phyloP scores from a whole-genome alignment of 306 rosid species.

The Begonia fuchsioides region DNA sequence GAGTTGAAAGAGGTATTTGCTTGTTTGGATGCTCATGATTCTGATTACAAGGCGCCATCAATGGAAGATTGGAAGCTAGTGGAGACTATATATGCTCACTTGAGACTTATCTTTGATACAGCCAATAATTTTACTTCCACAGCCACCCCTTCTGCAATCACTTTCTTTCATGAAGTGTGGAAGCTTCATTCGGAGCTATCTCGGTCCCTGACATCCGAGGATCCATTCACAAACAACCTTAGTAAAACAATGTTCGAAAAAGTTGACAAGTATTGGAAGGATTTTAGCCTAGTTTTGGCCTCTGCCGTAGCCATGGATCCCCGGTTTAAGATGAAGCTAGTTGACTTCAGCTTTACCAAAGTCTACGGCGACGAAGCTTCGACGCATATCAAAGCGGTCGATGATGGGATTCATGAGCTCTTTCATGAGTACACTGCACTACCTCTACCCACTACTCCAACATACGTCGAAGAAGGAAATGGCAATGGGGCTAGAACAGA shows the following conservation, averaged over 20 bases:
- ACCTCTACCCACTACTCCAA: conserved; percentile 77
- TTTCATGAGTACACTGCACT: conserved; percentile 66
- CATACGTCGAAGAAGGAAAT: conserved; percentile 59
- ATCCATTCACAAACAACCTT: conserved; percentile 41
- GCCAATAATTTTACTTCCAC: conserved; percentile 51
- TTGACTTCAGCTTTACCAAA: conserved; percentile 83
- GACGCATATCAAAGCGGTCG: conserved; percentile 47
- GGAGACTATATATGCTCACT: conserved; percentile 47
- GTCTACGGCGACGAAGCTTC: conserved; percentile 65
- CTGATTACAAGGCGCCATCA: conserved; percentile 76
- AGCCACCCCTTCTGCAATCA: conserved; percentile 48
- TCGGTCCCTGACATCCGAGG: conserved; percentile 43
- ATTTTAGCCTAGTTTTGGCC: conserved; percentile 69
- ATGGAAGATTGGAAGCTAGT: too few species aligned
- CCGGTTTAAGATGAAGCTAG: conserved; percentile 92
- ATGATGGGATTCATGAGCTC: conserved; percentile 82
- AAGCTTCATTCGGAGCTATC: conserved; percentile 64
- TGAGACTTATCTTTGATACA: conserved; percentile 68
- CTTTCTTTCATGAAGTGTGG: conserved; percentile 87
- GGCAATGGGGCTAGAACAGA: conserved; percentile 24
- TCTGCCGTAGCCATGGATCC: conserved; percentile 95
- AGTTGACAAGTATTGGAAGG: conserved; percentile 70
- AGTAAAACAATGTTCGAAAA: conserved; percentile 44
- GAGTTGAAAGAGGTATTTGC: conserved; percentile 80
- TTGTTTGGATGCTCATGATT: conserved; percentile 72